Conservation (phyloP, 331 rosid species). For the Acacia concinna region DNA sequence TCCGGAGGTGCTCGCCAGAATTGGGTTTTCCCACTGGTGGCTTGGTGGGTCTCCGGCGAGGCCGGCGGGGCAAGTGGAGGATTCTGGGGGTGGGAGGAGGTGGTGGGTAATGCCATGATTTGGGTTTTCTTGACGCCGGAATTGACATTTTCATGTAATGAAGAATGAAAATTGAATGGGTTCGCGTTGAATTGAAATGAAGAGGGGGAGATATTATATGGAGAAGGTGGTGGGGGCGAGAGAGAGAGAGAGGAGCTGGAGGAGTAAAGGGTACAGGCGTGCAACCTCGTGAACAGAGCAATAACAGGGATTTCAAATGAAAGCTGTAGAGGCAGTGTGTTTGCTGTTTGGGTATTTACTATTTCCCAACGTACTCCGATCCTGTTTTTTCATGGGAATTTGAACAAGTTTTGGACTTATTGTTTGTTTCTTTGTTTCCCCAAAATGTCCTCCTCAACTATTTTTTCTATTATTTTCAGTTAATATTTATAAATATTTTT, state of each 20-base stretch:
- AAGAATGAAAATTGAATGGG: not conserved
- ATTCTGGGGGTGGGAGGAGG: slow-evolving; percentile 79
- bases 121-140: slow-evolving; percentile 53
- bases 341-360: slow-evolving; percentile 21
- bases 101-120: slow-evolving; percentile 69
- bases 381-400: slow-evolving; percentile 35
- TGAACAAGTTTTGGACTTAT: slow-evolving; percentile 19
- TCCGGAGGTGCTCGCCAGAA: slow-evolving; percentile 26
- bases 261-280: slow-evolving; percentile 37
- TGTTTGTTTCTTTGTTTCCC: not conserved
- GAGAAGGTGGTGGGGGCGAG: not conserved
- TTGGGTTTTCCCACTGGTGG: slow-evolving; percentile 27
- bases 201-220: not conserved
- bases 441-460: not conserved
- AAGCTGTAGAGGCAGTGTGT: slow-evolving; percentile 39
- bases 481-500: not conserved
- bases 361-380: slow-evolving; percentile 35
- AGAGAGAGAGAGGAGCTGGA: slow-evolving; percentile 6
- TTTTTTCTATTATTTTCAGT: not conserved
- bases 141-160: slow-evolving; percentile 40
- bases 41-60: slow-evolving; percentile 63
- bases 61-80: slow-evolving; percentile 73
- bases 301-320: slow-evolving; percentile 72
- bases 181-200: not conserved
- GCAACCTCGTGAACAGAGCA: slow-evolving; percentile 65